Evolutionary conservation across 2,329 filamentous ascomycete genomes (phyloP).

Genomic region (Didymellaceae sp.): DNA sequence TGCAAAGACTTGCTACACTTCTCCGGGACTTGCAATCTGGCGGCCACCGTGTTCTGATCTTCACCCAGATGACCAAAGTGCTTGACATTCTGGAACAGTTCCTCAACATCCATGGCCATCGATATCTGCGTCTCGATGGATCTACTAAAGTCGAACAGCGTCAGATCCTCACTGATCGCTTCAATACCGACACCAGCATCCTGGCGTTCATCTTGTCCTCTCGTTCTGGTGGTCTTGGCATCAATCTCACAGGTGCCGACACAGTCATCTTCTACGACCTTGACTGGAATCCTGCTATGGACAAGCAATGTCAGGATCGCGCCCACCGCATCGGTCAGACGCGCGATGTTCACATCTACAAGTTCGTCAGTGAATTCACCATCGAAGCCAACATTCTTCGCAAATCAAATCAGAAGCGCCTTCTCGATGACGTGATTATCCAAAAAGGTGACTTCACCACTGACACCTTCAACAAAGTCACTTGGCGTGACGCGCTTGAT

Average conservation of each 20-base stretch:
- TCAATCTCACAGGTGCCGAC: slow-evolving; percentile 95
- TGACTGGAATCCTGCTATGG: slow-evolving; percentile 99
- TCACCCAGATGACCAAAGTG: slow-evolving; percentile 99
- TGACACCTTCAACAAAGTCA: slow-evolving; percentile 85
- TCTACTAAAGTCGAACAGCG: slow-evolving; percentile 94
- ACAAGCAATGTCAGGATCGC: slow-evolving; percentile 97
- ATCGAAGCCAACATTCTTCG: slow-evolving; percentile 98
- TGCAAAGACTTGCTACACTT: slow-evolving; percentile 86
- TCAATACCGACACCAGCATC: slow-evolving; percentile 93
- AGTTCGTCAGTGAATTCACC: slow-evolving; percentile 66
- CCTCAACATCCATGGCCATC: slow-evolving; percentile 95
- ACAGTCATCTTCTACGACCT: slow-evolving; percentile 99
- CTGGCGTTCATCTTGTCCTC: slow-evolving; percentile 95
- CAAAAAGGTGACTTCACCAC: slow-evolving; percentile 98
- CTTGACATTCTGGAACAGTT: slow-evolving; percentile 97
- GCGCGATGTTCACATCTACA: slow-evolving; percentile 96
- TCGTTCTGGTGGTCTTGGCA: slow-evolving; percentile 89
- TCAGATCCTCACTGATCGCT: slow-evolving; percentile 92
- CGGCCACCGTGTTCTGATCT: slow-evolving; percentile 93
- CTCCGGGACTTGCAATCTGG: slow-evolving; percentile 86
- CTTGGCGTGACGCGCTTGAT: slow-evolving; percentile 71
- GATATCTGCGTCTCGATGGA: slow-evolving; percentile 95
- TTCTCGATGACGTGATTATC: slow-evolving; percentile 97
- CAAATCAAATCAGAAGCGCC: slow-evolving; percentile 95
- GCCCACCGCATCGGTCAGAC: slow-evolving; percentile 98